Percentiles rank a stretch among this genome's conserved stretches.
These are phyloP conservation scores for Talaromyces sp. DNA, from an alignment of 2,329 filamentous ascomycete genomes.

Conservation along the genomic window DNA sequence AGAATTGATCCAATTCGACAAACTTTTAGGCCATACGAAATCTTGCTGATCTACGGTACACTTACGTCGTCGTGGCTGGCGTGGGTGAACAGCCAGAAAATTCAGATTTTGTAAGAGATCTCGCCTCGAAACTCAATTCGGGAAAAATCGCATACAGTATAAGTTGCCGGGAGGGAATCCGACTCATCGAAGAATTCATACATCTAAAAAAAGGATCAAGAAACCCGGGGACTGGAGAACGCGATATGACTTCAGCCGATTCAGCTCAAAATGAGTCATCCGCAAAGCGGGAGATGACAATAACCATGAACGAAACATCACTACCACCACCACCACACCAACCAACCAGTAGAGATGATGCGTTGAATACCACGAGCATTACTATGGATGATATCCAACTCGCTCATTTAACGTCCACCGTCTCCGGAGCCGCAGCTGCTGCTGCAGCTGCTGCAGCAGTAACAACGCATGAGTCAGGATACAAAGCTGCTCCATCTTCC, in stretches of 20 bases:
- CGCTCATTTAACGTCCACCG: conserved; percentile 23
- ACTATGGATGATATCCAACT: conserved; percentile 10
- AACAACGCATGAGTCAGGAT: background rate
- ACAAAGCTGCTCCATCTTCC: background rate
- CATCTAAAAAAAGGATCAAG: too few relatives aligned
- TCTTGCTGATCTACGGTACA: too few relatives aligned
- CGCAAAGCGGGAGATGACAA: background rate
- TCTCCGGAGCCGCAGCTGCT: conserved; percentile 18
- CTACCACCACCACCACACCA: background rate
- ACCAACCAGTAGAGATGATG: background rate
- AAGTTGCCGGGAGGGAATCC: too few relatives aligned
- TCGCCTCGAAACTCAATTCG: too few relatives aligned
- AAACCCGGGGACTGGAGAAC: background rate
- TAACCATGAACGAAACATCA: background rate
- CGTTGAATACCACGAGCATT: background rate
- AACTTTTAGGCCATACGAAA: too few relatives aligned
- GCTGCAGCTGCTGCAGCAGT: background rate
- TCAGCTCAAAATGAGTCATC: background rate
- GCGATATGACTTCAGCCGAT: background rate
- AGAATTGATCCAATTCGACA: too few relatives aligned
- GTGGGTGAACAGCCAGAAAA: too few relatives aligned
- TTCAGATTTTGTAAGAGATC: too few relatives aligned
- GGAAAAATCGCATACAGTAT: too few relatives aligned
- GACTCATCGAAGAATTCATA: too few relatives aligned
- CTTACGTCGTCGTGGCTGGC: too few relatives aligned